phyloP scores from a whole-genome alignment of 1,139 yeast genomes.

The Saccharomyces pastorianus region DNA sequence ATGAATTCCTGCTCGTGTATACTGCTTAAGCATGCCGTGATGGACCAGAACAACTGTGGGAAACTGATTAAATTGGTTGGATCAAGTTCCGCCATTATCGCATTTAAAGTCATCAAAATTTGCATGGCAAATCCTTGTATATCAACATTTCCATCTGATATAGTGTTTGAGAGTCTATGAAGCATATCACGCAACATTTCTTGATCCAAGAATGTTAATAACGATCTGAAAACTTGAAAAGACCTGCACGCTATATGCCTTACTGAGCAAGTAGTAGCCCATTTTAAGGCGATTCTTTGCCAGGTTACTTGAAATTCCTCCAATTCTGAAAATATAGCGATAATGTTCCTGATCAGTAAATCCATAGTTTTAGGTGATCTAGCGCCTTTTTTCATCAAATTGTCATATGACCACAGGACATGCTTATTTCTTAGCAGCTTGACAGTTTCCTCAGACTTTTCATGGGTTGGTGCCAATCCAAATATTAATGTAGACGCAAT shows the following conservation, averaged over 20 bases:
- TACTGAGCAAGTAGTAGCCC: conserved; percentile 98
- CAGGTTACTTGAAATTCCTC: conserved; percentile 66
- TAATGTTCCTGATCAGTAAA: conserved; percentile 54
- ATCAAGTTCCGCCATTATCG: conserved; percentile 77
- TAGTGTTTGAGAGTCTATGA: conserved; percentile 84
- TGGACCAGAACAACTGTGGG: conserved; percentile 94
- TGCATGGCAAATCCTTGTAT: conserved; percentile 98
- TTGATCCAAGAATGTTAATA: conserved; percentile 72
- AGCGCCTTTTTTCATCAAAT: no score
- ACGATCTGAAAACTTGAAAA: conserved; percentile 81
- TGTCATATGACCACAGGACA: conserved; percentile 73
- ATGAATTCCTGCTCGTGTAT: conserved; percentile 89
- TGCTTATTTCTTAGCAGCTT: conserved; percentile 45
- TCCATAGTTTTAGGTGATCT: conserved; percentile 58
- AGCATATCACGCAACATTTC: conserved; percentile 90
- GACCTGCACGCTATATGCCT: conserved; percentile 95
- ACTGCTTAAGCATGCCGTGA: conserved; percentile 85
- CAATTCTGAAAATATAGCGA: conserved; percentile 47
- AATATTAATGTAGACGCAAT: conserved; percentile 67
- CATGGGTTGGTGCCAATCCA: conserved; percentile 50
- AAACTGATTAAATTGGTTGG: conserved; percentile 72
- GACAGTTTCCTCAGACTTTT: conserved; percentile 46
- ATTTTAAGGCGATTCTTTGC: conserved; percentile 73
- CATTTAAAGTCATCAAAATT: conserved; percentile 88
- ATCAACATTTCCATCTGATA: conserved; percentile 82